These are phyloP conservation scores for Selaginella moellendorffii DNA, from an alignment of 75 land plant species.

Conservation along the genomic window DNA sequence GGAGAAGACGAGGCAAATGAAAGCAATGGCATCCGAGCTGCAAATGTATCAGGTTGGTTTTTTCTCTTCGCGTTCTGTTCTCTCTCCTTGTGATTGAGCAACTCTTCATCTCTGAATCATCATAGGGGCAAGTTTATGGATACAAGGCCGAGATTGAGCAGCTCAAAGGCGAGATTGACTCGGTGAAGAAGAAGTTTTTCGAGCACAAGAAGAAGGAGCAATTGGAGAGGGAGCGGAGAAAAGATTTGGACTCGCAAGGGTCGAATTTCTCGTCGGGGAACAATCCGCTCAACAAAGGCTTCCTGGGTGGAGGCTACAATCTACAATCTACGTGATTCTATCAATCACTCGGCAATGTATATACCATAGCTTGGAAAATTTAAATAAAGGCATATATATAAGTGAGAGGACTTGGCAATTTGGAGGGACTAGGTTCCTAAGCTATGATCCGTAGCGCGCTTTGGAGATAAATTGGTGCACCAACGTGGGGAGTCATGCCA, in stretches of 20 bases:
- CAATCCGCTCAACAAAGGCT: not conserved
- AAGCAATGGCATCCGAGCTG: conserved; percentile 26
- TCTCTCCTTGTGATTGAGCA: no score
- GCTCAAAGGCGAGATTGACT: conserved; percentile 12
- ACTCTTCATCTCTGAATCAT: not conserved
- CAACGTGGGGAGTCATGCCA: no score
- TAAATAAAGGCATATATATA: no score
- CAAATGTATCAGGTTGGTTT: conserved; percentile 16
- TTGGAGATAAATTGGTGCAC: no score
- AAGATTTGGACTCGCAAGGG: not conserved
- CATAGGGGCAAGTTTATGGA: conserved; percentile 13
- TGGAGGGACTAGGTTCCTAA: no score
- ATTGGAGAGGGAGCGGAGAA: conserved; percentile 7
- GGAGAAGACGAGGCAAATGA: conserved; percentile 24
- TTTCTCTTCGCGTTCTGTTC: not conserved
- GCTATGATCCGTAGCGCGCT: no score
- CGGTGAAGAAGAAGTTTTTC: conserved; percentile 13
- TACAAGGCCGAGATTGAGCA: conserved; percentile 8
- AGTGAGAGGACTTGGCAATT: no score
- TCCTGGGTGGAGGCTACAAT: not conserved
- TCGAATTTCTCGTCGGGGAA: not conserved
- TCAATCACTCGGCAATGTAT: no score
- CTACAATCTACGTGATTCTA: no score
- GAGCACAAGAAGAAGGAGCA: conserved; percentile 15
- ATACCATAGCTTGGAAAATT: no score